Base-by-base conservation (phyloP, 2,329 filamentous ascomycete species). In the Metarhizium brunneum region DNA sequence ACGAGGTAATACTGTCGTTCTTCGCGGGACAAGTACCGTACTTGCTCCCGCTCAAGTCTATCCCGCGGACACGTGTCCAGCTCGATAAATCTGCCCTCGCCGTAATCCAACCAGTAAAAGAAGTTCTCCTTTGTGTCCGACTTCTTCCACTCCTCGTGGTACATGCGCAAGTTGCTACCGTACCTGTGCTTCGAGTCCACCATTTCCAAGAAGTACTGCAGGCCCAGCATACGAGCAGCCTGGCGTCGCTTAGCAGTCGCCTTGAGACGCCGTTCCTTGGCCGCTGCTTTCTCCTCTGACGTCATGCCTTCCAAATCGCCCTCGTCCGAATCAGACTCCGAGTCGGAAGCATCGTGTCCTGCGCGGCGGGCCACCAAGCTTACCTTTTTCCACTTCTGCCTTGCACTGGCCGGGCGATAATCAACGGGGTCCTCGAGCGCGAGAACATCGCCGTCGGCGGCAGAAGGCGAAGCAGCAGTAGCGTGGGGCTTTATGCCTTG, bases 41-140 rank as follows among this genome's bases (percentile, higher is more conserved):
- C 88, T 63, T 86, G 84, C 68, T 95, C 89, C 29, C 82, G 79
- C 53, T 94, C 88, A 6, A 96, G 74, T 14, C 83, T 77, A 57
- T 88, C 85, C 40, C 92, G 79, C 1, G 90, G 85, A 60, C 90
- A 90, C 0, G 82, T 79, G 3, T 83, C 79, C 13, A 92, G 73
- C 59, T 92, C 86, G 47, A 94, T 67, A 43, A 80, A 69, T 61
- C 76, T 83, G 0, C 92, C 92, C 51, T 86, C 85, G 5, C 92
- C 92, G 57, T 87, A 78, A 66, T 96, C 92, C 1, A 96, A 76
- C 91, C 92, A 96, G 71, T 91, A 92, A 69, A 96, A 96, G 77
- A 92, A 96, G 66, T 94, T 95, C 67, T 96, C 87, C 4, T 84
- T 81, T 0, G 90, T 92, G 32, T 88, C 76, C 1, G 83, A 76